Evolutionary conservation across 805 yeast genomes (phyloP), one percentile per base, ranked within the genome.

Genomic region (Saccharomycopsis capsularis): DNA sequence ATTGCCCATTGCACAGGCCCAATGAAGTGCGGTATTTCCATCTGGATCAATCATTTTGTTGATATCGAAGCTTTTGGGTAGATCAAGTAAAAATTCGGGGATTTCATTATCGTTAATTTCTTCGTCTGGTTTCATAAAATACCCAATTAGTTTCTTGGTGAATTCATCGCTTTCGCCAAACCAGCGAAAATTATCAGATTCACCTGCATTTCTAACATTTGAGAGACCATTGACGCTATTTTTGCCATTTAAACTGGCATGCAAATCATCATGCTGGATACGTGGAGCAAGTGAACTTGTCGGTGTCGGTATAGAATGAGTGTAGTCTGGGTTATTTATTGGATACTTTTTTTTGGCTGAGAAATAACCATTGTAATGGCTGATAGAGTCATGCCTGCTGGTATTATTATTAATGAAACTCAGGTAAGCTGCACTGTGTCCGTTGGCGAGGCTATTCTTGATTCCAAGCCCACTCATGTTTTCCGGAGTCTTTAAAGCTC

Each of bases 1-100:
- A 61, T 82, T 86, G 3, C 98, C 99, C 77, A 93, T 88, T 1
- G 98, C 85, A 52, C 97, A 88, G 0, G 98, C 95, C 97, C 98
- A 93, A 65, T 93, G 99, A 57, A 93, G 80, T 1, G 95, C 84
- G 0, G 96, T 85, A 61, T 93, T 95, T 1, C 96, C 95, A 60
- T 93, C 97, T 51, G 86, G 90, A 62, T 93, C 99, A 23, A 93
- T 86, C 46, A 84, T 86, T 61, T 71, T 81, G 68, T 82, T 76
- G 53, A 85, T 74, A 55, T 81, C 76, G 50, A 82, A 78, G 57
- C 76, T 76, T 34, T 68, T 66, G 1, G 93, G 91, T 4, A 85
- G 84, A 44, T 70, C 65, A 25, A 81, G 60, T 45, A 74, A 68
- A 55, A 56, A 58, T 37, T 61, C 58, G 34, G 69, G 64, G 5